Evolutionary conservation across 139 green algal genomes (phyloP), one percentile per base, ranked within the genome.

Genomic region (Dunaliella sp.): DNA sequence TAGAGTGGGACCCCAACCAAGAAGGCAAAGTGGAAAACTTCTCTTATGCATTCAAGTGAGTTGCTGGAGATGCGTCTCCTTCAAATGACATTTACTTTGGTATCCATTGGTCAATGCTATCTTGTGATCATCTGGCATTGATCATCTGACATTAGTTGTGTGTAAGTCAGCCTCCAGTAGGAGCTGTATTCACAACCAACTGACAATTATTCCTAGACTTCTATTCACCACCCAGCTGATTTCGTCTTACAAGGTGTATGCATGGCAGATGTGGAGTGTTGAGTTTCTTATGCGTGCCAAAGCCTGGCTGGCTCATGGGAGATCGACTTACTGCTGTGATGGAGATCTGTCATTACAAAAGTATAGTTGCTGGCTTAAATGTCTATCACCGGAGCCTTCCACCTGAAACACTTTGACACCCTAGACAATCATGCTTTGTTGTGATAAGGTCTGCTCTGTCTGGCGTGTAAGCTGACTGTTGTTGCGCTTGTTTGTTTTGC

Each of bases 41-140:
- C 73, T 92, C 87, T 2, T 93, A 95, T 59, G 82, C 81, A 0
- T 98, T 94, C 90, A 98, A 95, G 48, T 65, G 48, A 65, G 48
- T 65, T 7, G 7, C 48, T 65, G 48, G 7, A 16, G 48, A 16
- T 65, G 16, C 48, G 48, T 16, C 48, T 65, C 7, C 16, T 7
- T 65, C 16, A 16, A 16, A 7, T 65, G 16, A 65, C 48, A 26
- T 65, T 7, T 65, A 65, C 16, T 65, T 16, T 16, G 16, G 48
- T 16, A 65, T 65, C 7, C 48, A 26, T 65, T 65, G 48, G 48
- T 7, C 48, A 65, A n/a, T n/a, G n/a, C n/a, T n/a, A n/a, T n/a
- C n/a, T n/a, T n/a, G n/a, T n/a, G n/a, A n/a, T n/a, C n/a, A n/a
- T n/a, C n/a, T n/a, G n/a, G n/a, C n/a, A n/a, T n/a, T n/a, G n/a